Evolutionary conservation across 768 basidiomycete species (phyloP).

Genomic region (Boletus sp.): DNA sequence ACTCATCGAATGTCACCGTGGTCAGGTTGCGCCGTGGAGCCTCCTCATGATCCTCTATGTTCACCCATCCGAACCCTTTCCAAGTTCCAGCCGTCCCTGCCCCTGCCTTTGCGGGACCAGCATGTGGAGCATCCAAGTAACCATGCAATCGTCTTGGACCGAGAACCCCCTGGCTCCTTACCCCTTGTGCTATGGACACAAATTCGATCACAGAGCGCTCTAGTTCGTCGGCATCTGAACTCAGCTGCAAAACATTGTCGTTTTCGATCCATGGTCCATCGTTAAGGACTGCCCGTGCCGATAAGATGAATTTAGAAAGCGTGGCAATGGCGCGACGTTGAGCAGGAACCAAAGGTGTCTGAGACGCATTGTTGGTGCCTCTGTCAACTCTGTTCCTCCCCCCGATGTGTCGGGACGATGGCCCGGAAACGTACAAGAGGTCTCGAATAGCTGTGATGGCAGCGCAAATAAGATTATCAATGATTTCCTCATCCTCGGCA

Average conservation of each 20-base stretch:
- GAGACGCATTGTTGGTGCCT: slow-evolving; percentile 37
- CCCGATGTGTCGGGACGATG: slow-evolving; percentile 55
- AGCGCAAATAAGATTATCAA: slow-evolving; percentile 57
- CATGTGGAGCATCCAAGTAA: slow-evolving; percentile 33
- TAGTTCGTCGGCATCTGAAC: slow-evolving; percentile 68
- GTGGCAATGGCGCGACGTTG: slow-evolving; percentile 84
- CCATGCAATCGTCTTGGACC: slow-evolving; percentile 38
- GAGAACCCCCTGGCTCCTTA: slow-evolving; percentile 24
- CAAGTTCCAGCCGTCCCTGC: slow-evolving; percentile 50
- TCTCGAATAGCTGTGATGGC: slow-evolving; percentile 67
- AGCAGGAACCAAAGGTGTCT: slow-evolving; percentile 64
- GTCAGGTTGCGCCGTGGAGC: slow-evolving; percentile 29
- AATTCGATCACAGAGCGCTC: slow-evolving; percentile 67
- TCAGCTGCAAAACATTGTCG: slow-evolving; percentile 45
- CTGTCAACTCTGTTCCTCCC: slow-evolving; percentile 31
- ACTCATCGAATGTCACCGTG: slow-evolving; percentile 30
- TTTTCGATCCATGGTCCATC: slow-evolving; percentile 26
- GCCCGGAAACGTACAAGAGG: slow-evolving; percentile 62
- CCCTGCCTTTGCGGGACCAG: slow-evolving; percentile 43
- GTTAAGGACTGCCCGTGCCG: slow-evolving; percentile 73
- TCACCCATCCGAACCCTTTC: slow-evolving; percentile 54
- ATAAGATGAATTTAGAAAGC: slow-evolving; percentile 82
- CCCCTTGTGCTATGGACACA: slow-evolving; percentile 56
- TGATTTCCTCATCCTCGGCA: slow-evolving; percentile 50
- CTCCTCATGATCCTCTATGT: slow-evolving; percentile 33